Base-by-base conservation (phyloP, 1,139 yeast species). In the Blastobotrys ciferrii region DNA sequence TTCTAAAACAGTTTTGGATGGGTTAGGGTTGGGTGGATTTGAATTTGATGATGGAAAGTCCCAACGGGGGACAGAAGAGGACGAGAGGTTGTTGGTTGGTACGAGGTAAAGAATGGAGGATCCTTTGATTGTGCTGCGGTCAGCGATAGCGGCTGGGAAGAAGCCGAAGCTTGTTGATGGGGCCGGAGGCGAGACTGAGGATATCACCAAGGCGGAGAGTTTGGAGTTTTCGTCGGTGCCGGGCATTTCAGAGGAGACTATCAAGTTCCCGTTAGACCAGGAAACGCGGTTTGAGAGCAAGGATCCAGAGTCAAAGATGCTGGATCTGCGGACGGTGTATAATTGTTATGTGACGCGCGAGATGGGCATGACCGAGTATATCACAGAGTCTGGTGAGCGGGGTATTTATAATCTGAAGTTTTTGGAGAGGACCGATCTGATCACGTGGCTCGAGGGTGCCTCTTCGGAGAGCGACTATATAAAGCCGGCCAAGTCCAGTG, bases 331-430 rank as follows among this genome's bases (percentile, higher is more conserved):
- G 54, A 80, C 85, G 0, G 82, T 87, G 2, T 76, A 82, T 33
- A 88, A 88, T 63, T 86, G 95, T 57, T 92, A 96, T 94, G 56
- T 83, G 30, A 80, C 81, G 56, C 82, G 79, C 53, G 89, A 87
- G 51, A 74, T 85, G 32, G 79, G 84, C 37, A 85, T 89, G 46
- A 84, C 96, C 11, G 96, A 89, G 51, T 91, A 92, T 63, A 78
- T 88, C 55, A 77, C 82, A 19, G 82, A 78, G 46, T 87, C 96
- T 58, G 82, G 81, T 55, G 78, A 77, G 47, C 71, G 77, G 45
- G 77, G 80, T 2, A 75, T 91, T 36, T 74, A 80, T 2, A 87
- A 87, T 57, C 79, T 94, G 65, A 82, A 88, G 53, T 91, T 92
- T 63, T 71, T 87, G 65, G 95, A 88, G 57, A 83, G 95, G 67